Evolutionary conservation across 208 protist genomes (phyloP).

Genomic region (Trypanosoma lewisi): DNA sequence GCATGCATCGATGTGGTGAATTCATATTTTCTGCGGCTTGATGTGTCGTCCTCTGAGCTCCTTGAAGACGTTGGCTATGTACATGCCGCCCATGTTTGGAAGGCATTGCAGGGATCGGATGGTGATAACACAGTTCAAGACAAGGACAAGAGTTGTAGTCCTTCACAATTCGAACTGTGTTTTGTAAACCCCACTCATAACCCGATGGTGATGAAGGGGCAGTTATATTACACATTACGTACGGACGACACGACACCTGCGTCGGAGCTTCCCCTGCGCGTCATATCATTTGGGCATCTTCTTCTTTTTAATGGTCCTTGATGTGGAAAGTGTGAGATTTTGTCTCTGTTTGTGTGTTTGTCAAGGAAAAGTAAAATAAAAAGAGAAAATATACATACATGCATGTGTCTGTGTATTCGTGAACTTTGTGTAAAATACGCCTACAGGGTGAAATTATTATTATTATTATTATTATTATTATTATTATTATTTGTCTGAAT

Average conservation of each 20-base stretch:
- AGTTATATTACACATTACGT: constrained; percentile 72
- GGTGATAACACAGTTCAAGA: constrained; percentile 5
- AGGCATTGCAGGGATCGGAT: constrained; percentile 40
- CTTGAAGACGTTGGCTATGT: constrained; percentile 69
- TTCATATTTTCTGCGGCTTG: constrained; percentile 63
- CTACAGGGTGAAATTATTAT: no score
- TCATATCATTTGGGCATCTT: constrained; percentile 65
- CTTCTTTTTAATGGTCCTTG: constrained; percentile 24
- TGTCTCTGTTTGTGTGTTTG: no score
- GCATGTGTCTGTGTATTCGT: no score
- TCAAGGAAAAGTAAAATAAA: not conserved
- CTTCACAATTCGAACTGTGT: constrained; percentile 50
- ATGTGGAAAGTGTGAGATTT: not conserved
- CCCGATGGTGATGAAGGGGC: constrained; percentile 67
- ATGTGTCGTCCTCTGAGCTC: constrained; percentile 49
- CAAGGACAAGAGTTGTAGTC: not conserved
- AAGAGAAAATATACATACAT: not conserved
- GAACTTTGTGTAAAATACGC: no score
- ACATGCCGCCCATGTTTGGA: constrained; percentile 48
- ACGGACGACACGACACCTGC: constrained; percentile 19
- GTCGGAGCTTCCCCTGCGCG: constrained; percentile 36
- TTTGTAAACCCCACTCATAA: constrained; percentile 58
- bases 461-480: no score
- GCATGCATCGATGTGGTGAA: constrained; percentile 51
- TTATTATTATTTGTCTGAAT: no score